Evolutionary conservation across 2,329 filamentous ascomycete species (phyloP), one percentile per base, ranked within the genome.

Genomic region (Grosmannia huntii): DNA sequence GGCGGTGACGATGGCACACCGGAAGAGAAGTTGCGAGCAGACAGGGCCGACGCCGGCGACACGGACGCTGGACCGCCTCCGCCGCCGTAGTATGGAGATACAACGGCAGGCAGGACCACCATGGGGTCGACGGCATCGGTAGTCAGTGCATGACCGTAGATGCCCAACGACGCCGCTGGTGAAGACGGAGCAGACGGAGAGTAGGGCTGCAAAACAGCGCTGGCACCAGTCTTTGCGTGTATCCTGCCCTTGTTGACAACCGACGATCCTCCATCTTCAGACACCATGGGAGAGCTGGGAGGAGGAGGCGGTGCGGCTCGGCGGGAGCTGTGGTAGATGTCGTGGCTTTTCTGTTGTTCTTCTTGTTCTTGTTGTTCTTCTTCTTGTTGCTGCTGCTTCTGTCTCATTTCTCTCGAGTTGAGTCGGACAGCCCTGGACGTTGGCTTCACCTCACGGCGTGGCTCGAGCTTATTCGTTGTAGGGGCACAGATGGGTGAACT

Each of bases 401-500:
- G 38, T 5, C 19, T 41, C 38, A 19, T 41, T 41, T 41, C 38
- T 41, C 19, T 5, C 14, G 14, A 41, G 38, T 19, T 41, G 38
- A 19, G 19, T 19, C 11, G 25, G 49, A 5, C 14, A 11, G 31
- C n/a, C 11, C 11, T 38, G 31, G 10, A 3, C 14, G 4, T 21
- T 19, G 28, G 11, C 0, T 57, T 62, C 25, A 57, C 59, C 52
- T 68, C 67, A 46, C 62, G 61, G 0, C 63, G 59, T 12, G 72
- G 70, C 3, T 70, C 63, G 14, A 71, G 62, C 44, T 69, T 74
- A 63, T 63, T 71, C 5, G 68, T 68, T 1, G 69, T 70, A 0
- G 72, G 70, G 0, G 70, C 64, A 61, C 68, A 71, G 27, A 73
- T 67, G 1, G 74, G 71, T 5, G 72, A 72, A 5, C 70, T 61